Percentiles rank a stretch among this genome's conserved stretches.
These are phyloP conservation scores for Herpetomonas samuelpessoai DNA, from an alignment of 208 protist genomes.

Conservation along the genomic window DNA sequence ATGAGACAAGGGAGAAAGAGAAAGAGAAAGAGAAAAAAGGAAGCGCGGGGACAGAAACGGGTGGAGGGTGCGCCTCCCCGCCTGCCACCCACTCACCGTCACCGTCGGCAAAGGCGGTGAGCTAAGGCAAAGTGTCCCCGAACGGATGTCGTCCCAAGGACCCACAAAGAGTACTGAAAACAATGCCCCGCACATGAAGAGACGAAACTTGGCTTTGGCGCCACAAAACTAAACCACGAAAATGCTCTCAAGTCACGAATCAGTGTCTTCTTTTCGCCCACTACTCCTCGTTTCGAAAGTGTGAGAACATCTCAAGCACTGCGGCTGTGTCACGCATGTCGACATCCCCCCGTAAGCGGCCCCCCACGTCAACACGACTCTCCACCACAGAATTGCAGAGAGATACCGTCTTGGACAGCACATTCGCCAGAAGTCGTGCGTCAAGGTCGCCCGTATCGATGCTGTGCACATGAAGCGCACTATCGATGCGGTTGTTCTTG, in stretches of 20 bases:
- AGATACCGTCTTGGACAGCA: slow-evolving; percentile 40
- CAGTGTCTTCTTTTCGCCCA: not conserved
- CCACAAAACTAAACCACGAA: too few species aligned
- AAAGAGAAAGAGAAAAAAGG: slow-evolving; percentile 4
- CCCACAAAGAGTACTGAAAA: too few species aligned
- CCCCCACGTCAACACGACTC: slow-evolving; percentile 58
- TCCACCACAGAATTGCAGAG: slow-evolving; percentile 56
- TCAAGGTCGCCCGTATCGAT: slow-evolving; percentile 40
- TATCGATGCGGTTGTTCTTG: slow-evolving; percentile 56
- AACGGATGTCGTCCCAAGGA: too few species aligned
- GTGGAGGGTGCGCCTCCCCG: too few species aligned
- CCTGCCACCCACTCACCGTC: too few species aligned
- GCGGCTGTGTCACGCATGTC: slow-evolving; percentile 43
- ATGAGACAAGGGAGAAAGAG: slow-evolving; percentile 7
- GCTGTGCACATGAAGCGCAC: slow-evolving; percentile 20
- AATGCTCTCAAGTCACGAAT: not conserved
- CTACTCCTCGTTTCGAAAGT: slow-evolving; percentile 35
- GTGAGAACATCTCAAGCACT: slow-evolving; percentile 49
- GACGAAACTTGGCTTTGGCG: too few species aligned
- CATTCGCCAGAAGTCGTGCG: slow-evolving; percentile 44
- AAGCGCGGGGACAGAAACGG: not conserved
- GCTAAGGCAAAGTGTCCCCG: too few species aligned
- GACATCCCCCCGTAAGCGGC: slow-evolving; percentile 30
- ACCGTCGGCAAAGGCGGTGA: too few species aligned
- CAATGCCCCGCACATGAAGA: too few species aligned